phyloP scores from a whole-genome alignment of 2,329 filamentous ascomycete species.

The Plectosphaerella plurivora region DNA sequence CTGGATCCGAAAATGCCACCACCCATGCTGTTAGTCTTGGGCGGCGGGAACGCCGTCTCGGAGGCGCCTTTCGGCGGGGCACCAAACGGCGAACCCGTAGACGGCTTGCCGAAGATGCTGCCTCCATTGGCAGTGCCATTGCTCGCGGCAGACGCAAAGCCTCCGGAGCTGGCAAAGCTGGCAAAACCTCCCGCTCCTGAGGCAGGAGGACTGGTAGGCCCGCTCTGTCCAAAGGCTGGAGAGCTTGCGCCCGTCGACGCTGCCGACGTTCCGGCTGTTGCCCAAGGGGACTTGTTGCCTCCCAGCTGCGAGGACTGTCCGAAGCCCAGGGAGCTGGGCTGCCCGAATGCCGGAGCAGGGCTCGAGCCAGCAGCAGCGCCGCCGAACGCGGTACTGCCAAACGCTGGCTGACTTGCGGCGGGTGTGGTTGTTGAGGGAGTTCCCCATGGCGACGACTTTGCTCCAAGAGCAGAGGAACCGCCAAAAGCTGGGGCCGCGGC shows the following conservation, averaged over 20 bases:
- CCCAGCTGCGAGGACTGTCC: conserved; percentile 47
- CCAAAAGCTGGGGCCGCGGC: conserved; percentile 20
- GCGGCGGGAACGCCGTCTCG: conserved; percentile 33
- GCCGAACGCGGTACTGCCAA: conserved; percentile 42
- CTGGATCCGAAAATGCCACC: conserved; percentile 36
- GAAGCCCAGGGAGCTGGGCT: conserved; percentile 41
- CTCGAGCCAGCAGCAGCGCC: conserved; percentile 25
- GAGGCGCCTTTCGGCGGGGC: conserved; percentile 22
- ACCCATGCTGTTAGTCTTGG: conserved; percentile 29
- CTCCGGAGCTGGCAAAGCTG: conserved; percentile 48
- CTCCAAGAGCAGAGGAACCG: conserved; percentile 41
- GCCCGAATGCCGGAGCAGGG: conserved; percentile 40
- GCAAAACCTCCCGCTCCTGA: conserved; percentile 39
- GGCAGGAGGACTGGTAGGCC: conserved; percentile 32
- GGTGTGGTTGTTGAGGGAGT: conserved; percentile 7
- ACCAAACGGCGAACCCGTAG: conserved; percentile 25
- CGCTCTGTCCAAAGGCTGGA: conserved; percentile 51
- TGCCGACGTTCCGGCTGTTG: conserved; percentile 23
- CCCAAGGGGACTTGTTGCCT: conserved; percentile 51
- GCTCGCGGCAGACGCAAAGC: conserved; percentile 46
- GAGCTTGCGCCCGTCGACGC: conserved; percentile 23
- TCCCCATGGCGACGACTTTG: conserved; percentile 49
- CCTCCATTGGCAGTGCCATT: conserved; percentile 27
- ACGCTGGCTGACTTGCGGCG: conserved; percentile 3
- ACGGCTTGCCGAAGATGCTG: conserved; percentile 34